These are phyloP conservation scores for Malus orientalis DNA, from an alignment of 306 rosid genomes.

Conservation along the genomic window DNA sequence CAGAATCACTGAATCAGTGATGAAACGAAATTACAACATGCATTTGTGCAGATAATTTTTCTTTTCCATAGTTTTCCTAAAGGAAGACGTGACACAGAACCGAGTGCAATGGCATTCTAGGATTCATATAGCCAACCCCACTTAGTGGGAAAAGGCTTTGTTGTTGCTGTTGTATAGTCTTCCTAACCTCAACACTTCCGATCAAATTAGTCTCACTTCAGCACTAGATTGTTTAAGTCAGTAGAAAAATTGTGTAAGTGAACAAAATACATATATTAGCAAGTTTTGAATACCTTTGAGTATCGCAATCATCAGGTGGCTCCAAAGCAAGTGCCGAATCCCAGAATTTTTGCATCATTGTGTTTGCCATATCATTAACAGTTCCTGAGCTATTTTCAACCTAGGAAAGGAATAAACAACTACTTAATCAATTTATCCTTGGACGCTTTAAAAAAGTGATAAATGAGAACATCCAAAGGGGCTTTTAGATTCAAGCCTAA, in stretches of 20 bases:
- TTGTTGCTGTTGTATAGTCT: neutral
- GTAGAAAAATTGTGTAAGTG: neutral
- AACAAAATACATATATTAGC: neutral
- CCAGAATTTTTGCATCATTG: constrained; percentile 96
- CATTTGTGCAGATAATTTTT: neutral
- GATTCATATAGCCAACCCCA: too few relatives aligned
- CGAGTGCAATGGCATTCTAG: too few relatives aligned
- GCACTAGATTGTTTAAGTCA: neutral
- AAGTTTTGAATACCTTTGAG: constrained; percentile 49
- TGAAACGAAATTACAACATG: neutral
- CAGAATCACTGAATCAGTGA: constrained; percentile 15
- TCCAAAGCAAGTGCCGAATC: constrained; percentile 81
- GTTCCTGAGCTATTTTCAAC: constrained; percentile 71
- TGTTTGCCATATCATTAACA: constrained; percentile 70
- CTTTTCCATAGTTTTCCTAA: neutral
- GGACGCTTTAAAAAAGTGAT: neutral
- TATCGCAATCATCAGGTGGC: constrained; percentile 81
- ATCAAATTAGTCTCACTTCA: neutral
- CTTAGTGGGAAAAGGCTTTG: too few relatives aligned
- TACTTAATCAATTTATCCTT: neutral
- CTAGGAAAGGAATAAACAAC: constrained; percentile 23
- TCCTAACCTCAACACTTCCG: neutral
- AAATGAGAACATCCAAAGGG: neutral
- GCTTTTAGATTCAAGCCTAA: neutral
- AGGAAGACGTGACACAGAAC: too few relatives aligned